A percentile compares a stretch with the other conserved stretches of the same genome.
phyloP scores from a whole-genome alignment of 164 flowering plant species.

The Vitis rotundifolia region DNA sequence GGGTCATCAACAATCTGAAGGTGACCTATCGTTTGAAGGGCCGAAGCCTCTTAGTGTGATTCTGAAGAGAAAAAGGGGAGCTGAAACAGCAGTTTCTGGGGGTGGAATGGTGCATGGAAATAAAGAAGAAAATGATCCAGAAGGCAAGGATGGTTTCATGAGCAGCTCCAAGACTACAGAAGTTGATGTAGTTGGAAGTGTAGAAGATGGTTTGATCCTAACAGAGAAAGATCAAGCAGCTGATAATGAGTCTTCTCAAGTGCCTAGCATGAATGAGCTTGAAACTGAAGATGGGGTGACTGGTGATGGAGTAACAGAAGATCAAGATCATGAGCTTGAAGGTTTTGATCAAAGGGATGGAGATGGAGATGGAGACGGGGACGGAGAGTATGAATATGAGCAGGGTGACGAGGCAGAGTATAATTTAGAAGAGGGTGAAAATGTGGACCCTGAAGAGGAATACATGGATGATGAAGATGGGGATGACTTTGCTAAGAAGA shows the following conservation, averaged over 20 bases:
- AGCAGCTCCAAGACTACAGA: constrained; percentile 8
- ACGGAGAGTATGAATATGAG: constrained; percentile 55
- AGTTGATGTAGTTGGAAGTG: constrained; percentile 10
- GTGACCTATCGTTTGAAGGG: constrained; percentile 65
- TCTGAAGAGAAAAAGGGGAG: constrained; percentile 74
- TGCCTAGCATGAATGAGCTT: constrained; percentile 18
- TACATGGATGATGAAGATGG: constrained; percentile 70
- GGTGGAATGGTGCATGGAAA: constrained; percentile 17
- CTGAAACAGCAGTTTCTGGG: constrained; percentile 26
- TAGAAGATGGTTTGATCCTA: constrained; percentile 17
- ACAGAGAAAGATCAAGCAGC: constrained; percentile 18
- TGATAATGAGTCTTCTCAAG: constrained; percentile 29
- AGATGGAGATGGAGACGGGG: constrained; percentile 52
- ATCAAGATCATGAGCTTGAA: constrained; percentile 49
- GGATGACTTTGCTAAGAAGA: constrained; percentile 81
- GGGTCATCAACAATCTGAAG: constrained; percentile 37
- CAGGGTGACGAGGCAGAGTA: constrained; percentile 54
- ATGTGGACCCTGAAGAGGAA: constrained; percentile 57
- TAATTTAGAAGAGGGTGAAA: constrained; percentile 59
- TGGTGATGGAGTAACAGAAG: constrained; percentile 34
- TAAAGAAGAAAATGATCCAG: constrained; percentile 23
- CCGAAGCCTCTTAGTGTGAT: constrained; percentile 82
- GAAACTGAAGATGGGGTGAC: constrained; percentile 47
- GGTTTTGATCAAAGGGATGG: constrained; percentile 51
- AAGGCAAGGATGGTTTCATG: constrained; percentile 9